Percentiles rank a stretch among this genome's conserved stretches.
phyloP scores from a whole-genome alignment of 805 yeast genomes.

The Ogataea nitratoaversa region DNA sequence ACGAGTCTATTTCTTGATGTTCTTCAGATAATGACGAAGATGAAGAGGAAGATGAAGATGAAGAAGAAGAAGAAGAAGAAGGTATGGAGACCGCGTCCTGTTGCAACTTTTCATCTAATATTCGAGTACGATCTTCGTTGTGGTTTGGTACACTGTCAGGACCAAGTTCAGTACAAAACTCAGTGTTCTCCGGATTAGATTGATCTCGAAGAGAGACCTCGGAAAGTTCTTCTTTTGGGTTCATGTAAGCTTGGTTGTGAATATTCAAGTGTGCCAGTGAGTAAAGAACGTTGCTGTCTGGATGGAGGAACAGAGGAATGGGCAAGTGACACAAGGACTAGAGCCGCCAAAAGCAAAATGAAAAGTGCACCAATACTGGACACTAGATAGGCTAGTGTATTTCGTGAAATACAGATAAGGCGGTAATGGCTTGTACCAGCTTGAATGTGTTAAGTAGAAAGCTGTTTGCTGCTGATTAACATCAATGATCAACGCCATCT shows the following conservation, averaged over 20 bases:
- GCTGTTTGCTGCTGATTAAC: too few relatives aligned
- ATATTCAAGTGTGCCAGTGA: background rate
- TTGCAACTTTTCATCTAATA: background rate
- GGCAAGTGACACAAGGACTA: too few relatives aligned
- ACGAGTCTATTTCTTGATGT: slow-evolving; percentile 1
- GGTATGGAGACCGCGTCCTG: background rate
- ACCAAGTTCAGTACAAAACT: background rate
- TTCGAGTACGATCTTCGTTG: background rate
- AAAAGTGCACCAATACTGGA: too few relatives aligned
- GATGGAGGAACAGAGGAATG: too few relatives aligned
- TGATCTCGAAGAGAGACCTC: background rate
- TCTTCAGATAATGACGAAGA: slow-evolving; percentile 1
- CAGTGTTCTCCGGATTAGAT: background rate
- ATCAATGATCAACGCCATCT: too few relatives aligned
- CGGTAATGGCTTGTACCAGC: too few relatives aligned
- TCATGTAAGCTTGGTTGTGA: background rate
- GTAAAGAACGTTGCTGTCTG: too few relatives aligned
- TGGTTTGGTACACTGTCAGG: background rate
- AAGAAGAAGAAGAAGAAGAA: background rate
- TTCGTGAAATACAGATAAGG: too few relatives aligned
- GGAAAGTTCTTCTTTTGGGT: background rate
- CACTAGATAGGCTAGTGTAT: too few relatives aligned
- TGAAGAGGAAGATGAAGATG: background rate
- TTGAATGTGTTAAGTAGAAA: too few relatives aligned
- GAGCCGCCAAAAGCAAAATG: too few relatives aligned